Conservation (phyloP, 2,329 filamentous ascomycete species). For the Aureobasidium vineae region DNA sequence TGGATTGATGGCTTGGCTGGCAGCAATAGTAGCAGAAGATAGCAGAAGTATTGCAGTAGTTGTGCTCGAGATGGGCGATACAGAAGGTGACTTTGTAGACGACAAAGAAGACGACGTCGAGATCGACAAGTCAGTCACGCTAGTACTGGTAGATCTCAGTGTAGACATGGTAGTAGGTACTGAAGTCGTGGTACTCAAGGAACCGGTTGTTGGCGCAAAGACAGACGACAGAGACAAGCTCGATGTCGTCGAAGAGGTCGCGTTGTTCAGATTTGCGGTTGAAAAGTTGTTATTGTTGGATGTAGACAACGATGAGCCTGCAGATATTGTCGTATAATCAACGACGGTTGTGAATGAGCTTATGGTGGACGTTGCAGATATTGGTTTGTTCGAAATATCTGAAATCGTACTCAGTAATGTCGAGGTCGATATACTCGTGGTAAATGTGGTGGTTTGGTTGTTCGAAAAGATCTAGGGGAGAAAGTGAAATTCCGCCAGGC, state of each 20-base stretch:
- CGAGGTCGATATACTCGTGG: neutral
- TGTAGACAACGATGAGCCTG: neutral
- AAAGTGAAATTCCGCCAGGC: slow-evolving; percentile 3
- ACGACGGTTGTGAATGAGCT: neutral
- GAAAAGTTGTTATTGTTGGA: neutral
- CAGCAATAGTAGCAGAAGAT: neutral
- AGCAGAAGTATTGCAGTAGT: slow-evolving; percentile 4
- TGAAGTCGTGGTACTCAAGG: neutral
- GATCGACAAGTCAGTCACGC: neutral
- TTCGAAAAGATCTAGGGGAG: slow-evolving; percentile 5
- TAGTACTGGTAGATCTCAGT: neutral
- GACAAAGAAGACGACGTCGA: neutral
- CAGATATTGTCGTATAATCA: neutral
- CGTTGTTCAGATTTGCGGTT: slow-evolving; percentile 11
- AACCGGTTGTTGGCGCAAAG: neutral
- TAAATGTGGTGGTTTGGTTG: slow-evolving; percentile 5
- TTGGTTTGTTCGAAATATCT: neutral
- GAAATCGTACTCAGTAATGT: neutral
- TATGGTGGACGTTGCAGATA: neutral
- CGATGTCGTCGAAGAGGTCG: neutral
- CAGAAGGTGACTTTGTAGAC: neutral
- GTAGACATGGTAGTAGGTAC: slow-evolving; percentile 4
- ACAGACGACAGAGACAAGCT: slow-evolving; percentile 19
- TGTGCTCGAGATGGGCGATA: slow-evolving; percentile 4
- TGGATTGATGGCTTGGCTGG: slow-evolving; percentile 2